A percentile compares a stretch with the other conserved stretches of the same genome.
Conservation (phyloP, 2,329 filamentous ascomycete species). For the Pseudogymnoascus sp. region DNA sequence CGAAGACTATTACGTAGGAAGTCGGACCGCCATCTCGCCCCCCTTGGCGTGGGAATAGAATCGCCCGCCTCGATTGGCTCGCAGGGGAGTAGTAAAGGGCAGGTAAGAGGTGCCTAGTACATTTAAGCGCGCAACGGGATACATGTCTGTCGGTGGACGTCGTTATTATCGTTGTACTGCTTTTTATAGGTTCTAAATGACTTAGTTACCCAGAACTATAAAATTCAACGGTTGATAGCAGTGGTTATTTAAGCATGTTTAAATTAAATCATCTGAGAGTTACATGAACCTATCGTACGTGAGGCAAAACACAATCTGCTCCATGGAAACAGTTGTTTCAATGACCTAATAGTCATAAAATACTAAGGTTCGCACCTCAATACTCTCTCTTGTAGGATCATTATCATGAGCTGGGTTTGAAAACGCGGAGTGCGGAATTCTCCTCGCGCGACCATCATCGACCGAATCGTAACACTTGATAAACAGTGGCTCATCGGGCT, state of each 20-base stretch:
- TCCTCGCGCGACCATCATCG: conserved; percentile 43
- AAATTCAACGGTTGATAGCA: background rate
- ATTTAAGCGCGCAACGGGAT: background rate
- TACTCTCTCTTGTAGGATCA: conserved; percentile 43
- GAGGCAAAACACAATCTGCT: background rate
- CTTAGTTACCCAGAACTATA: background rate
- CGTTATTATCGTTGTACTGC: background rate
- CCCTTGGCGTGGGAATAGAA: too few relatives aligned
- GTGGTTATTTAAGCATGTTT: background rate
- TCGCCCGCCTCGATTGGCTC: too few relatives aligned
- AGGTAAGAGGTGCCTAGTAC: too few relatives aligned
- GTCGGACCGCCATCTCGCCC: too few relatives aligned
- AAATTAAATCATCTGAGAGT: background rate
- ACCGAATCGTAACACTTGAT: conserved; percentile 57
- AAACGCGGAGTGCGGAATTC: conserved; percentile 51
- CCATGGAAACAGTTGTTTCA: background rate
- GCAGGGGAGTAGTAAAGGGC: too few relatives aligned
- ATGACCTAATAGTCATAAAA: conserved; percentile 31
- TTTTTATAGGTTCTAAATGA: background rate
- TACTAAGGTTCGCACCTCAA: conserved; percentile 47
- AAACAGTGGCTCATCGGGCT: conserved; percentile 45
- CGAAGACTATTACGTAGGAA: too few relatives aligned
- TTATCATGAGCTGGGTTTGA: conserved; percentile 29
- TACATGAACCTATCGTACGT: background rate
- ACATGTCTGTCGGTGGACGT: background rate